Evolutionary conservation across 2,329 filamentous ascomycete genomes (phyloP).

Genomic region (Fusarium tricinctum): DNA sequence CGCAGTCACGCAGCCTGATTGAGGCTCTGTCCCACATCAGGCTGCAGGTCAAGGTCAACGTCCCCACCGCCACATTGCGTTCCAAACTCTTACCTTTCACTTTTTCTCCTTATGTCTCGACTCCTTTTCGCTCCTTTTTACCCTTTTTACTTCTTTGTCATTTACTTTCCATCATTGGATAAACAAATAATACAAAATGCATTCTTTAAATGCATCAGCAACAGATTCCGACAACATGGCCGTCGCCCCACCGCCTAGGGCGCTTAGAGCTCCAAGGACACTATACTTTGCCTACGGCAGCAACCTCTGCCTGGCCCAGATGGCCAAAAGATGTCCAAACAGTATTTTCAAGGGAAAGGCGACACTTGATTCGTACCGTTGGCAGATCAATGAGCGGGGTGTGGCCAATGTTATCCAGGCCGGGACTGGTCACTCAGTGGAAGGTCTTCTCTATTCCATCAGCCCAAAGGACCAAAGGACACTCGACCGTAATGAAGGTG

Average conservation of each 20-base stretch:
- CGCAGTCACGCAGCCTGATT: background rate
- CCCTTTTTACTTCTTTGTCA: background rate
- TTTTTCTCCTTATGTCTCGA: background rate
- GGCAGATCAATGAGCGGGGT: slow-evolving; percentile 17
- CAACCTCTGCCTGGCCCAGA: slow-evolving; percentile 14
- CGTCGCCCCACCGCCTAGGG: background rate
- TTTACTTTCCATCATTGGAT: background rate
- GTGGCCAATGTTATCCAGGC: slow-evolving; percentile 8
- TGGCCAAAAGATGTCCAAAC: slow-evolving; percentile 16
- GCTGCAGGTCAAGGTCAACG: background rate
- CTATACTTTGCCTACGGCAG: slow-evolving; percentile 21
- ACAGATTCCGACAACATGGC: background rate
- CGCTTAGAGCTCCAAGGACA: background rate
- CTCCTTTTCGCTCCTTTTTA: background rate
- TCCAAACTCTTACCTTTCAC: background rate
- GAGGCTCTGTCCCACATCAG: background rate
- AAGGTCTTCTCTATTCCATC: slow-evolving; percentile 12
- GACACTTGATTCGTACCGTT: slow-evolving; percentile 2
- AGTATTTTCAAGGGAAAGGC: slow-evolving; percentile 19
- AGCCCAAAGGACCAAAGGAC: background rate
- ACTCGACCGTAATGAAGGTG: slow-evolving; percentile 12
- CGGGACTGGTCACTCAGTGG: slow-evolving; percentile 1
- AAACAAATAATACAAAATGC: background rate
- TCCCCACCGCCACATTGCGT: background rate
- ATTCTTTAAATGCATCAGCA: background rate